Conservation (phyloP, 139 green algal species). For the Desmodesmus armatus region DNA sequence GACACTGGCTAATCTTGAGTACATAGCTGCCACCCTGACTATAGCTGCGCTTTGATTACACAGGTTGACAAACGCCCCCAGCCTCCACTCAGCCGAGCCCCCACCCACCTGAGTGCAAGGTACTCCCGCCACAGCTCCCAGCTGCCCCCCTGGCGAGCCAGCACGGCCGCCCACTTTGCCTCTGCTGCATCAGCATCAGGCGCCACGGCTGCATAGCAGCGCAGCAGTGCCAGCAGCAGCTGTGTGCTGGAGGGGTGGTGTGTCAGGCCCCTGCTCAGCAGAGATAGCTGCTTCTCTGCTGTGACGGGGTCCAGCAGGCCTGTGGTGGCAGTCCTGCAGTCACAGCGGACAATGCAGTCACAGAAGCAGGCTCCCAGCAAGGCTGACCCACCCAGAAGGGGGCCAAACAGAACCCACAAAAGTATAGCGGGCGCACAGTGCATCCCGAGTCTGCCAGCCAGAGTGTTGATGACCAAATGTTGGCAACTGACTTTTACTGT, state of each 20-base stretch:
- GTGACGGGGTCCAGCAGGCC: slow-evolving; percentile 52
- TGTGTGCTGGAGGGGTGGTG: slow-evolving; percentile 71
- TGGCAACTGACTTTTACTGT: no score
- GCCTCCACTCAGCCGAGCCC: no score
- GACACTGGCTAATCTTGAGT: no score
- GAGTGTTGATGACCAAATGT: no score
- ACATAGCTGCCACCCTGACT: no score
- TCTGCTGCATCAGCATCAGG: slow-evolving; percentile 11
- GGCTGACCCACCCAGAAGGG: background rate
- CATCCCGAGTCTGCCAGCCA: no score
- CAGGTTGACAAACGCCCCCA: no score
- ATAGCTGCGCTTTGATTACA: no score
- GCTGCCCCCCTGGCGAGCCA: slow-evolving; percentile 61
- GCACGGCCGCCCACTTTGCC: slow-evolving; percentile 61
- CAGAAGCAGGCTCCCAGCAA: background rate
- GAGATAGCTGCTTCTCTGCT: slow-evolving; percentile 84
- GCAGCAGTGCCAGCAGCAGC: slow-evolving; percentile 80
- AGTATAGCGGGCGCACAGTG: no score
- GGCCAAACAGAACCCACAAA: background rate
- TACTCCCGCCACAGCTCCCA: slow-evolving; percentile 74
- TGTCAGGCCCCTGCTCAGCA: slow-evolving; percentile 75
- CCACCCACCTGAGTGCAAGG: slow-evolving; percentile 52
- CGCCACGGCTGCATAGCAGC: slow-evolving; percentile 39
- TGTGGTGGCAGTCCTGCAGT: slow-evolving; percentile 8
- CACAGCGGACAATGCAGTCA: slow-evolving; percentile 2